Base-by-base conservation (phyloP, 768 basidiomycete species). In the Agaricus subrufescens region DNA sequence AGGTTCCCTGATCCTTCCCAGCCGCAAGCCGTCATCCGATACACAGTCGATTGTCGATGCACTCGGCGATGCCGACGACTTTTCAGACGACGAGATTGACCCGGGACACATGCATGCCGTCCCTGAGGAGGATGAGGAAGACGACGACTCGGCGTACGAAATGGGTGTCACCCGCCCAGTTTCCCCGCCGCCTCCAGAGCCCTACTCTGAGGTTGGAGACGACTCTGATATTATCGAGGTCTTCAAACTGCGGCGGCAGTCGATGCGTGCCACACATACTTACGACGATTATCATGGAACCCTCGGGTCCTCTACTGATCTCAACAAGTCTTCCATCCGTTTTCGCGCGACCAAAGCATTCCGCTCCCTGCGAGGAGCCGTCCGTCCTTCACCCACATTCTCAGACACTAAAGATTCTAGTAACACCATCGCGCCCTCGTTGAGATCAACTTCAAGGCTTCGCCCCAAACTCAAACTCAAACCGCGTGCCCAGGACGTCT, bases 211-310 rank as follows among this genome's bases (percentile, higher is more conserved):
- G 39, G 50, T 64, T 40, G 75, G 70, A 14, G 67, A 76, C 56
- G 80, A 80, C 58, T 82, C 79, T 19, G 83, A 84, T 61, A 75
- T 85, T 37, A 69, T 84, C 12, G 84, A 86, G 64, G 78, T 86
- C 30, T 72, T 86, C 39, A 84, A 82, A 63, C 76, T 86, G 56
- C 73, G 76, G 60, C 77, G 82, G 38, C 60, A 66, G 44, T 62
- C 47, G 52, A 59, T 42, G 61, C 60, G 19, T 50, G 44, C 44
- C 42, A 65, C 67, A 48, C 67, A 67, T 50, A 37, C 46, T n/a
- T 38, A 49, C 38, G 45, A 44, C 29, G n/a, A 46, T 10, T 40
- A 58, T 46, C 25, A 37, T 11, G 39, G 57, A 25, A 37, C 49
- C 3, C 50, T 46, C 5, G 30, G 48, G 30, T 34, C 34, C 34